Base-by-base conservation (phyloP, 202 grass and related monocot species). In the Setaria italica region DNA sequence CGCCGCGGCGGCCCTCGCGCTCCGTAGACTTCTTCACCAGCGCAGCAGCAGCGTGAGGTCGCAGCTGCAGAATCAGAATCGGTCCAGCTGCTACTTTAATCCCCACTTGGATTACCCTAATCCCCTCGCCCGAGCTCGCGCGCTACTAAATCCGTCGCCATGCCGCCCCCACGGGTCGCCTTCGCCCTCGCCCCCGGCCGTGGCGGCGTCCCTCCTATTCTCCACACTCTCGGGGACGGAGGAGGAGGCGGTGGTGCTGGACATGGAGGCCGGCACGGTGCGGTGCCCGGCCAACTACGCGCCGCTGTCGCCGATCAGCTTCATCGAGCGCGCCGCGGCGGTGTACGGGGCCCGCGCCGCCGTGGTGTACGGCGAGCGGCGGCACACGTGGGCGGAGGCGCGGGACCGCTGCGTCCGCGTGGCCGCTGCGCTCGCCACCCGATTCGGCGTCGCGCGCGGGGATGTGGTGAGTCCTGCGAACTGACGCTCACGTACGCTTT, bases 241-340 rank as follows among this genome's bases (percentile, higher is more conserved):
- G 60, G 80, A 2, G 9, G 65, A 17, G 21, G 64, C 0, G 17
- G 72, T 80, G 87, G 84, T 84, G 72, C 66, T 87, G 49, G 82
- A 91, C 58, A 86, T 88, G 92, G 92, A 88, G 6, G 87, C 81
- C 85, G 89, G 92, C 13, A 74, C 92, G 78, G 89, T 94, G 81
- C 87, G 87, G 21, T 94, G 87, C 85, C 58, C 84, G 21, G 92
- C 92, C 25, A 94, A 94, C 90, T 85, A 92, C 81, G 81, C 88
- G 79, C 90, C 92, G 69, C 92, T 94, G 42, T 62, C 92, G 29
- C 92, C 92, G n/a, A 67, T 92, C 39, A 94, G 89, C 87, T 92
- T 94, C 90, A 82, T 94, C 78, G 87, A 94, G 90, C 92, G 92
- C 80, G 86, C 92, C 60, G 92, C 90, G 2, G 86, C 62, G 20